These are phyloP conservation scores for Trichoderma atrobrunneum DNA, from an alignment of 2,329 filamentous ascomycete genomes.

Conservation along the genomic window DNA sequence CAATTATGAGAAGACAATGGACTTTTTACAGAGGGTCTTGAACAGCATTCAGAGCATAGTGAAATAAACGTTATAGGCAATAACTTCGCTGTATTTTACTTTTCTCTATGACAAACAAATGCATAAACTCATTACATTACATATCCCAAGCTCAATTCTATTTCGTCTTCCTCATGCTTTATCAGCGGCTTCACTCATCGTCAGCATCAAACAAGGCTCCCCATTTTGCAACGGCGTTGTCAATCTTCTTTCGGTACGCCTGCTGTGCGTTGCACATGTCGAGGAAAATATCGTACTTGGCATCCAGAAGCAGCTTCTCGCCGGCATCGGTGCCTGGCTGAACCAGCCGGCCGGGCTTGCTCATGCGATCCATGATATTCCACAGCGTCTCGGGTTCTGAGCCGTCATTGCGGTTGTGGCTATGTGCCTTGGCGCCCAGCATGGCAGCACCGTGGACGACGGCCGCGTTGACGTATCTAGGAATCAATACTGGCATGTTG, in stretches of 20 bases:
- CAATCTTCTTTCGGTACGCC: conserved; percentile 73
- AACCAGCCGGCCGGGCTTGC: conserved; percentile 84
- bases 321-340: conserved; percentile 67
- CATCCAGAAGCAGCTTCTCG: conserved; percentile 76
- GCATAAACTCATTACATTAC: conserved; percentile 11
- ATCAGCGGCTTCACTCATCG: neutral
- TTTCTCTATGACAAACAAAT: neutral
- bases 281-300: conserved; percentile 94
- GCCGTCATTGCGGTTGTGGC: conserved; percentile 60
- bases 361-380: conserved; percentile 97
- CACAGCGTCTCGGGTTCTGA: conserved; percentile 84
- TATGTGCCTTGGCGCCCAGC: conserved; percentile 96
- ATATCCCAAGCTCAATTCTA: neutral
- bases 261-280: conserved; percentile 88
- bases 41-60: neutral
- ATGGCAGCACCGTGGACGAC: conserved; percentile 98
- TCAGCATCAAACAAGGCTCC: conserved; percentile 30
- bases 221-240: conserved; percentile 54
- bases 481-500: conserved; percentile 88
- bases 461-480: conserved; percentile 88
- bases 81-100: neutral
- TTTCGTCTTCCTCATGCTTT: neutral
- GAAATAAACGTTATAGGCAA: neutral
- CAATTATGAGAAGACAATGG: neutral
- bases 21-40: neutral